Evolutionary conservation across 192 early-diverging fungal species (phyloP), one percentile per base, ranked within the genome.

Genomic region (Backusella sp.): DNA sequence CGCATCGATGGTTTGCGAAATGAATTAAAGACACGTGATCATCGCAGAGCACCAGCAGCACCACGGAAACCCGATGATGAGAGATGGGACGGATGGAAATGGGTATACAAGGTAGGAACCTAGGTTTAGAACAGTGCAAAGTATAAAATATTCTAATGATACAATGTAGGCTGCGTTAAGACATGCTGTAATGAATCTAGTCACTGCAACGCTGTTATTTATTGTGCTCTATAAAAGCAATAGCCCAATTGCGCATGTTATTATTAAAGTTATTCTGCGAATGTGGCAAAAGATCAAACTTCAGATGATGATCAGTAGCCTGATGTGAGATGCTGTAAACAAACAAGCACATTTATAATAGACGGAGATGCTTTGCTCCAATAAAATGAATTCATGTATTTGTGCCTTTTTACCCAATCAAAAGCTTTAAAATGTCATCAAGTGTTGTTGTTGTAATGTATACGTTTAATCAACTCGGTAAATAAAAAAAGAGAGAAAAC

Each of bases 1-100:
- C 75, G 82, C n/a, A 80, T 83, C 65, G 78, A 83, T 67, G 76
- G 66, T 3, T 26, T 83, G 19, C 71, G 79, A 42, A 72, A 75
- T 36, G 78, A 83, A 36, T 70, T 83, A 32, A 34, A 75, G 19
- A 72, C 72, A 21, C 65, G 75, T 52, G 66, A 76, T 66, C 69
- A 53, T 66, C 39, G 46, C 23, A 32, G 21, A 52, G 11, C 39
- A 41, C 39, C 39, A 41, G 39, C 39, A 41, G 35, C 52, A 26
- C 32, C 41, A 15, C 34, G 26, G 44, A 76, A 73, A 32, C 35
- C 37, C 6, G 67, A 62, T 3, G 52, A 65, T 15, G 46, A 76
- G 30, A 46, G 41, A 34, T 74, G 70, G 79, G 79, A 74, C 1
- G 75, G 69, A 1, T 82, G 81, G 81, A 68, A 62, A 52, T 79